Base-by-base conservation (phyloP, 768 basidiomycete species). In the Agaricus subrufescens region DNA sequence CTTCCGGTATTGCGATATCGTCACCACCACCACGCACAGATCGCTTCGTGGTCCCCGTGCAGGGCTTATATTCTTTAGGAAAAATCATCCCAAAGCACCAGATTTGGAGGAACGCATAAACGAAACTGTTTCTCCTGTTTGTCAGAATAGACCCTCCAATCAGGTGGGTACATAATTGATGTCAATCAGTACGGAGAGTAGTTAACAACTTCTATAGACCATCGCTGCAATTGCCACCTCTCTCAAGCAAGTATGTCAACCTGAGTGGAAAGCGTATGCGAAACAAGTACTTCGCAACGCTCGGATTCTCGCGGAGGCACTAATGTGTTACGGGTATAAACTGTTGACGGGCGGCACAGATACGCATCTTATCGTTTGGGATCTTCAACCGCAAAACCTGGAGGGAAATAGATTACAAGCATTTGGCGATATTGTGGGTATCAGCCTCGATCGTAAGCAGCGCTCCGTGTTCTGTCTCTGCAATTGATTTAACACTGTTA, bases 121-220 rank as follows among this genome's bases (percentile, higher is more conserved):
- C 71, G 91, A 96, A 38, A 94, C 97, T 50, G 96, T 99, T 60
- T 99, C 98, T 86, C 97, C 97, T 56, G 95, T 96, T 38, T 98
- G 97, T 82, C 97, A 98, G 75, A 97, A 97, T 73, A 96, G 96
- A 47, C 97, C 96, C 43, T 97, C 98, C 80, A 98, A 98, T 78
- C 94, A 98, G 76, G 90, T 91, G 54, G 52, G 84, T 61, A 31
- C 45, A 10, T 19, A 3, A 27, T 44, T 25, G 23, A 11, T 25
- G 1, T 8, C n/a, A 29, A n/a, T 15, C 29, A 50, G 12, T 40
- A 40, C 29, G 40, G n/a, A 49, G 34, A 4, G 42, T 47, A 34
- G 11, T n/a, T 6, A 8, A 4, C 12, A 27, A 25, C 8, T 51
- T 46, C 37, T 46, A 25, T 55, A 93, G 89, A 92, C 96, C 61